phyloP scores from a whole-genome alignment of 2,329 filamentous ascomycete species.

The Hortaea werneckii region DNA sequence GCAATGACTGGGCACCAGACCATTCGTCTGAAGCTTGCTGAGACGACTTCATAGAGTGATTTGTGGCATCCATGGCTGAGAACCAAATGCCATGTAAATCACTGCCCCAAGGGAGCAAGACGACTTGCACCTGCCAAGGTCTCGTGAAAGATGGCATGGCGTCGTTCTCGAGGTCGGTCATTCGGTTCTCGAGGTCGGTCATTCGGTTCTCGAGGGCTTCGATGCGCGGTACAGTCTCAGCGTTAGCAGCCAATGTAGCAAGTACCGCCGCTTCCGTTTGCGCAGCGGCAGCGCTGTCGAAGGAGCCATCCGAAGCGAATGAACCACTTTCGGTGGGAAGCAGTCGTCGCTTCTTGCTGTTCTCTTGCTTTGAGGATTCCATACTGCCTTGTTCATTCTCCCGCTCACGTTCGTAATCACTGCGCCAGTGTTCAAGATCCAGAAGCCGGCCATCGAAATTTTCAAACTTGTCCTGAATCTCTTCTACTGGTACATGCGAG shows the following conservation, averaged over 20 bases:
- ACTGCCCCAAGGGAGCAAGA: constrained; percentile 60
- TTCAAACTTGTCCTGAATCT: constrained; percentile 59
- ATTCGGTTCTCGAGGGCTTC: constrained; percentile 39
- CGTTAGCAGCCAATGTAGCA: constrained; percentile 22
- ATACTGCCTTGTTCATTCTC: neutral
- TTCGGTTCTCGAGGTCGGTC: constrained; percentile 44
- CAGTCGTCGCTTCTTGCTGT: constrained; percentile 23
- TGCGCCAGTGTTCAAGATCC: constrained; percentile 51
- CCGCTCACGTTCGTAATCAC: constrained; percentile 16
- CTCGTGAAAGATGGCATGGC: constrained; percentile 50
- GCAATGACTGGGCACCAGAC: constrained; percentile 26
- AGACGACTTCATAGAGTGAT: constrained; percentile 24
- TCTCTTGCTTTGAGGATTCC: constrained; percentile 23
- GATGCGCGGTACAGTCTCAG: constrained; percentile 35
- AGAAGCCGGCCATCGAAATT: constrained; percentile 55
- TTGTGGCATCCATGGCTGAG: constrained; percentile 29
- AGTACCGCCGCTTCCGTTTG: constrained; percentile 25
- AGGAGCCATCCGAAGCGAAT: constrained; percentile 30
- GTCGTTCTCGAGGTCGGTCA: constrained; percentile 46
- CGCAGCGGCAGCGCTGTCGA: constrained; percentile 24
- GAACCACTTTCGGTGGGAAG: constrained; percentile 27
- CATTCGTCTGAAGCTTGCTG: constrained; percentile 39
- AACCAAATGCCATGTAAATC: constrained; percentile 46
- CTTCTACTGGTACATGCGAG: constrained; percentile 54
- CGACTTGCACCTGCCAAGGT: constrained; percentile 67